Evolutionary conservation across 768 basidiomycete genomes (phyloP).

Genomic region (Podaxis sp.): DNA sequence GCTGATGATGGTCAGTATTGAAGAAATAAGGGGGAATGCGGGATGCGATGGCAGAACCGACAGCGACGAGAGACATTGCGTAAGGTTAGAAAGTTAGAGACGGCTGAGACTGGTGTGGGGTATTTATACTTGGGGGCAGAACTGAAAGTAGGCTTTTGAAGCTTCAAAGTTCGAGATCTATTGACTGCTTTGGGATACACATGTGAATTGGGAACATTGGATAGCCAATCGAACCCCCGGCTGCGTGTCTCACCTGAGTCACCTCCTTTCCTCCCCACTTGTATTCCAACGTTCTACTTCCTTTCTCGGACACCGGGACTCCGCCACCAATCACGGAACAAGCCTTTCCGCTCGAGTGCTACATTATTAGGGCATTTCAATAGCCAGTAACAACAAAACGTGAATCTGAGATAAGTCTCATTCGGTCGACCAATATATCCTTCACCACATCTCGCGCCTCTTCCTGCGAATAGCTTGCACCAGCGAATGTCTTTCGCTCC

Average conservation of each 20-base stretch:
- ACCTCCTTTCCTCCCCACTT: neutral
- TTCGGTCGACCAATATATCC: neutral
- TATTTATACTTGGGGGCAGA: slow-evolving; percentile 26
- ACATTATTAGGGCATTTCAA: slow-evolving; percentile 3
- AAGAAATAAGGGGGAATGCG: slow-evolving; percentile 48
- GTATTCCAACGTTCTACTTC: slow-evolving; percentile 28
- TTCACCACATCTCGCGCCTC: slow-evolving; percentile 72
- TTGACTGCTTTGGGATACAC: slow-evolving; percentile 20
- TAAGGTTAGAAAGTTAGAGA: slow-evolving; percentile 10
- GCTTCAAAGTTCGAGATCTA: slow-evolving; percentile 15
- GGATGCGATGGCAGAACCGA: slow-evolving; percentile 13
- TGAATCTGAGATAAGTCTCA: neutral
- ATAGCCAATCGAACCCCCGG: slow-evolving; percentile 20
- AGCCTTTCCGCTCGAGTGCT: slow-evolving; percentile 13
- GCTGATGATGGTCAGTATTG: slow-evolving; percentile 49
- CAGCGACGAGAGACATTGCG: slow-evolving; percentile 11
- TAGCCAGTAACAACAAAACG: neutral
- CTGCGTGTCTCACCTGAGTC: neutral
- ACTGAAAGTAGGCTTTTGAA: slow-evolving; percentile 17
- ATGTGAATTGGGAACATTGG: slow-evolving; percentile 26
- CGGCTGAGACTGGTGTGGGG: slow-evolving; percentile 7
- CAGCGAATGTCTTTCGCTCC: slow-evolving; percentile 70
- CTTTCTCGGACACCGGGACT: slow-evolving; percentile 31
- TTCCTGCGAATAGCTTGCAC: slow-evolving; percentile 63
- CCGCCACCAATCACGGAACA: slow-evolving; percentile 31